Conservation (phyloP, 2,329 filamentous ascomycete genomes). For the Tolypocladium tundrense region DNA sequence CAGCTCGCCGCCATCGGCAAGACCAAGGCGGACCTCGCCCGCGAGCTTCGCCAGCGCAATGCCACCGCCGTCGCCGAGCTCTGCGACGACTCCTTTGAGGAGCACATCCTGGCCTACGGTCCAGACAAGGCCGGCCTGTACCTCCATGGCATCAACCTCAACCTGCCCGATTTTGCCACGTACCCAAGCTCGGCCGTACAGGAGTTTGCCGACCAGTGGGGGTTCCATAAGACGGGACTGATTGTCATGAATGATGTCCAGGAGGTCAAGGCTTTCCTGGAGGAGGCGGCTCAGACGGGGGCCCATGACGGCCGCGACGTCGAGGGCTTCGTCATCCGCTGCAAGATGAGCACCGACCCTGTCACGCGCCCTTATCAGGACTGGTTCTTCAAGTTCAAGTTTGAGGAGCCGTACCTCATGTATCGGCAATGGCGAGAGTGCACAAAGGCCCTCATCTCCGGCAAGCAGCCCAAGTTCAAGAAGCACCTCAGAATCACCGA, state of each 20-base stretch:
- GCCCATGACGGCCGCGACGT: conserved; percentile 86
- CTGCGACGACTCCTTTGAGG: conserved; percentile 92
- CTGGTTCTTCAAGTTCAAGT: conserved; percentile 99
- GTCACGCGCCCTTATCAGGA: conserved; percentile 55
- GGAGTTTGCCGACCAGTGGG: conserved; percentile 83
- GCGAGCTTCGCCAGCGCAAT: conserved; percentile 67
- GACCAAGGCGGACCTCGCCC: conserved; percentile 67
- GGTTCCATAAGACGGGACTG: conserved; percentile 81
- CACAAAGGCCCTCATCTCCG: conserved; percentile 77
- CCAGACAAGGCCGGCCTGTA: conserved; percentile 81
- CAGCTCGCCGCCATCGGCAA: conserved; percentile 72
- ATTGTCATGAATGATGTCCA: conserved; percentile 65
- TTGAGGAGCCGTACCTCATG: conserved; percentile 97
- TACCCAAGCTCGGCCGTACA: conserved; percentile 78
- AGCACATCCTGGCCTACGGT: conserved; percentile 87
- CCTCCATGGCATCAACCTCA: conserved; percentile 91
- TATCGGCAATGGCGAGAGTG: conserved; percentile 98
- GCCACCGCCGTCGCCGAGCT: conserved; percentile 92
- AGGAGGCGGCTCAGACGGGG: conserved; percentile 77
- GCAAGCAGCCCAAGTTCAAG: conserved; percentile 63
- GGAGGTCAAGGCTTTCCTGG: conserved; percentile 70
- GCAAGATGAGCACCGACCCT: conserved; percentile 53
- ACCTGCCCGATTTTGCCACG: conserved; percentile 83
- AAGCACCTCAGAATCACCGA: conserved; percentile 87
- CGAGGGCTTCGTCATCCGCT: conserved; percentile 93